phyloP scores from a whole-genome alignment of 2,329 filamentous ascomycete genomes.

The Alternaria novae-zelandiae region DNA sequence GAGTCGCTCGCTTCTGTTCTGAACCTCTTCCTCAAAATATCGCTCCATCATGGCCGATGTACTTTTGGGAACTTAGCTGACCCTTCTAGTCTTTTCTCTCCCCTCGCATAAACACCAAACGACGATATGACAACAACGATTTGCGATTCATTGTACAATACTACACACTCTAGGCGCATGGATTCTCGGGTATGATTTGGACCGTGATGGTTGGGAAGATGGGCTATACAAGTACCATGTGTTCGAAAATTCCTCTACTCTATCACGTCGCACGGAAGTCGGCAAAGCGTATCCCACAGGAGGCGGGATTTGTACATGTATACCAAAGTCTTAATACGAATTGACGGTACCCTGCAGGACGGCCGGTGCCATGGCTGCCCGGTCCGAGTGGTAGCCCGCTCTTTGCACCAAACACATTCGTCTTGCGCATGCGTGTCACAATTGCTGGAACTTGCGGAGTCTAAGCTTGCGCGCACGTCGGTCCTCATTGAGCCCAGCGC shows the following conservation, averaged over 20 bases:
- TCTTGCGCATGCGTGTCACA: slow-evolving; percentile 22
- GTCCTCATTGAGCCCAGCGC: not conserved
- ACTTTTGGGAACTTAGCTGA: slow-evolving; percentile 20
- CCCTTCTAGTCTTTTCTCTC: slow-evolving; percentile 45
- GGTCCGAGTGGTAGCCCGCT: slow-evolving; percentile 2
- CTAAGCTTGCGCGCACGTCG: not conserved
- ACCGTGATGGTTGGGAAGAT: slow-evolving; percentile 12
- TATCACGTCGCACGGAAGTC: slow-evolving; percentile 19
- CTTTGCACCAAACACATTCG: slow-evolving; percentile 12
- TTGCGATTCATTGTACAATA: slow-evolving; percentile 40
- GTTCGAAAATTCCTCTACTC: slow-evolving; percentile 24
- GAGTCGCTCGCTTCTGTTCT: not conserved
- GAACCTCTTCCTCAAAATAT: not conserved
- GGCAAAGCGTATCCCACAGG: slow-evolving; percentile 16
- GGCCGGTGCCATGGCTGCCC: slow-evolving; percentile 18
- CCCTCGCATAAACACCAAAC: slow-evolving; percentile 39
- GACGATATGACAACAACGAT: slow-evolving; percentile 21
- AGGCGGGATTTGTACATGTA: slow-evolving; percentile 27
- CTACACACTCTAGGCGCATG: slow-evolving; percentile 33
- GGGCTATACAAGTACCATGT: not conserved
- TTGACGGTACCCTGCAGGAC: slow-evolving; percentile 14
- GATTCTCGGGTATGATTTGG: slow-evolving; percentile 21
- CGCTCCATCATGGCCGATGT: not conserved
- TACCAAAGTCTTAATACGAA: slow-evolving; percentile 17
- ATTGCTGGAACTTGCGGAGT: slow-evolving; percentile 15